Evolutionary conservation across 345 rosid genomes (phyloP).

Genomic region (Carallia brachiata): DNA sequence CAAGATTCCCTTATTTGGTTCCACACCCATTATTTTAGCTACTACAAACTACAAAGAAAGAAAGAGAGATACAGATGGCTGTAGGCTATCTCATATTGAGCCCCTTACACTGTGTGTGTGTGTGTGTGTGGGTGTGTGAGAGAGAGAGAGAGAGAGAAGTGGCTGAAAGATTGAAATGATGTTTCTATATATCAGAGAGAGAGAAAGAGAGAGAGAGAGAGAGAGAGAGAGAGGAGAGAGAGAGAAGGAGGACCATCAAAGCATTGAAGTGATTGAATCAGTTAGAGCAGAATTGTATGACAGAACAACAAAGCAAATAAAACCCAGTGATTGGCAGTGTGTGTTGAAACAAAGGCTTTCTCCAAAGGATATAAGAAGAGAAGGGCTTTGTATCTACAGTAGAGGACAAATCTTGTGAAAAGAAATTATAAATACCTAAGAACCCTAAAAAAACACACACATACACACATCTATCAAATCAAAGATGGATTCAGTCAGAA

Average conservation of each 20-base stretch:
- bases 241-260: background rate
- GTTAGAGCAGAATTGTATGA: slow-evolving; percentile 25
- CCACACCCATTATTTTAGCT: too few species aligned
- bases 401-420: slow-evolving; percentile 38
- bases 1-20: too few species aligned
- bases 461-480: slow-evolving; percentile 42
- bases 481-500: background rate
- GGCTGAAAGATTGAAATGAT: too few species aligned
- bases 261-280: slow-evolving; percentile 51
- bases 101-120: too few species aligned
- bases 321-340: slow-evolving; percentile 24
- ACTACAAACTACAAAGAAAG: too few species aligned
- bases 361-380: slow-evolving; percentile 5
- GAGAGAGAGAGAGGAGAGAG: too few species aligned
- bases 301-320: slow-evolving; percentile 18
- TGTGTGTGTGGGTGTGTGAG: too few species aligned
- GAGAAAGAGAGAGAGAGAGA: slow-evolving; percentile 13
- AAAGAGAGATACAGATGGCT: too few species aligned
- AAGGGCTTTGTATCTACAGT: slow-evolving; percentile 8
- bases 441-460: slow-evolving; percentile 35
- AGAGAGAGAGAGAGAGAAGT: too few species aligned
- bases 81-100: too few species aligned
- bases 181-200: too few species aligned
- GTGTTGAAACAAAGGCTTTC: slow-evolving; percentile 12
- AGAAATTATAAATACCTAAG: slow-evolving; percentile 39